These are phyloP conservation scores for Ceratonia siliqua DNA, from an alignment of 306 rosid species.

Conservation along the genomic window DNA sequence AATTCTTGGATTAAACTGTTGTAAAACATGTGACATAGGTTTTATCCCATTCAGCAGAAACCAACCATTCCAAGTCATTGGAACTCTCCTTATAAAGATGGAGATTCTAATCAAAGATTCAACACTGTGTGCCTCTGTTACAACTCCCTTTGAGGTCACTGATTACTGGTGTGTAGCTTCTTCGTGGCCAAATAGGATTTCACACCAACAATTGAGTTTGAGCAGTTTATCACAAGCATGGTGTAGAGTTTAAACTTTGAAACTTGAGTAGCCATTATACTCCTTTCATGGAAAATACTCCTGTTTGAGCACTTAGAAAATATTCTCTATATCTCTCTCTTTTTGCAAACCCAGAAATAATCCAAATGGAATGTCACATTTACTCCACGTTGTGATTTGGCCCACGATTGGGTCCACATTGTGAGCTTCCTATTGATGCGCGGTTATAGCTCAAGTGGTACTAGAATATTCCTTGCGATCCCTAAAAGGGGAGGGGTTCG, in stretches of 20 bases:
- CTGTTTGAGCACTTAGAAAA: not conserved
- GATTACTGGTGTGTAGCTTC: not conserved
- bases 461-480: too few relatives aligned
- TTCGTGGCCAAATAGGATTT: not conserved
- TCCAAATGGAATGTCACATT: not conserved
- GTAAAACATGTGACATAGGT: not conserved
- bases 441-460: too few relatives aligned
- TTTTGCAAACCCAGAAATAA: not conserved
- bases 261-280: not conserved
- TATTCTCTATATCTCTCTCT: too few relatives aligned
- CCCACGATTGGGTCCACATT: not conserved
- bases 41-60: not conserved
- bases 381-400: not conserved
- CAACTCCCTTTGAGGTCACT: not conserved
- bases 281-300: not conserved
- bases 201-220: not conserved
- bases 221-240: not conserved
- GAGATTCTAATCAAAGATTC: not conserved
- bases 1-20: not conserved
- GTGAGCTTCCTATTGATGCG: not conserved
- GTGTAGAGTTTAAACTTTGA: too few relatives aligned
- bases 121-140: not conserved
- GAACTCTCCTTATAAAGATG: not conserved
- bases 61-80: not conserved
- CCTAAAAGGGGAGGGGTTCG: too few relatives aligned